Base-by-base conservation (phyloP, 2,329 filamentous ascomycete species). In the Fusarium sambucinum region DNA sequence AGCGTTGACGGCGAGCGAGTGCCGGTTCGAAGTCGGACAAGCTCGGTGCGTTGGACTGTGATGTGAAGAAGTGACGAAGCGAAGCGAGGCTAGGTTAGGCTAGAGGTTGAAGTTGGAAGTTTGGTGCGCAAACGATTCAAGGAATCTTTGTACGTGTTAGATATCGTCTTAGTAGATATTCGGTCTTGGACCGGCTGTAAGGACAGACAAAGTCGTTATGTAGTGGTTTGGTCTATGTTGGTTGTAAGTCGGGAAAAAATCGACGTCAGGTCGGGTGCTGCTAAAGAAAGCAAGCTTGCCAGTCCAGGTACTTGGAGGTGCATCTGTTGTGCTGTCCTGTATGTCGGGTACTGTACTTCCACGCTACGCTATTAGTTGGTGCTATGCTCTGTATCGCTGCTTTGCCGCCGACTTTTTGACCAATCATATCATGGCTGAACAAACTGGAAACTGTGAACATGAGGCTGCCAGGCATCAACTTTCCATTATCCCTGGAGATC, bases 381-480 rank as follows among this genome's bases (percentile, higher is more conserved):
- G 56, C 66, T 61, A 64, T 62, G 52, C 57, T 59, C 54, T 62
- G 42, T 59, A 47, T 48, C 38, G 67, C 54, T 58, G 59, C 64
- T 68, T 71, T 69, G 67, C 66, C 61, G 66, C 71, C 45, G 66
- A 73, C 54, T 70, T 65, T 73, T 72, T 57, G 50, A 17, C 75
- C 75, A 76, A 76, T 76, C 73, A 76, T 32, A 76, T 76, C 73
- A 76, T 32, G 8, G 25, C 16, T 47, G 53, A 66, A 23, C 21
- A 50, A 54, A 51, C 41, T 45, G 14, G 38, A 38, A 37, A 33
- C 38, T 44, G 14, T n/a, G 42, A 55, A 10, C 14, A 33, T 75
- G 60, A 74, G 73, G 73, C 73, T 66, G 62, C 65, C 66, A 74
- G 73, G 73, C 73, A 74, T 74, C 73, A 74, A 74, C 60, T 72